A percentile compares a stretch with the other conserved stretches of the same genome.
Evolutionary conservation across 495 filamentous ascomycete genomes (phyloP).

Genomic region (Cudoniella acicularis): DNA sequence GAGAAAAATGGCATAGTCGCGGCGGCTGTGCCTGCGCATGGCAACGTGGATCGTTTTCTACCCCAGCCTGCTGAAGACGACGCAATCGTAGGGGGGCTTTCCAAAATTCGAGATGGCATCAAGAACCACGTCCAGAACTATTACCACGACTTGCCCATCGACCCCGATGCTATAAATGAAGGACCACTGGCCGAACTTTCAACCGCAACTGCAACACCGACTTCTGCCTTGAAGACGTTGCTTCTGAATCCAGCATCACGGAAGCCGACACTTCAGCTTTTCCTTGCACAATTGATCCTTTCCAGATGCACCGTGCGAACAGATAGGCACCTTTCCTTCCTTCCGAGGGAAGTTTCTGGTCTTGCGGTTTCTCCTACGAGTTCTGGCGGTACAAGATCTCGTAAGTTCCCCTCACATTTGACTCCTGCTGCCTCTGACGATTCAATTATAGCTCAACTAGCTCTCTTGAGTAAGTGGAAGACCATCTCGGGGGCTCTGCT

Average conservation of each 20-base stretch:
- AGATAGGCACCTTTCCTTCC: constrained; percentile 20
- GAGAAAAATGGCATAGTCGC: constrained; percentile 23
- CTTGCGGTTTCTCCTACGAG: background rate
- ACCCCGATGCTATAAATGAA: constrained; percentile 17
- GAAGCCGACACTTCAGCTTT: constrained; percentile 25
- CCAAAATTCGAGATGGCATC: constrained; percentile 30
- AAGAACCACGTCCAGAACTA: constrained; percentile 41
- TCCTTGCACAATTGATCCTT: constrained; percentile 30
- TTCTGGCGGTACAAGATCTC: background rate
- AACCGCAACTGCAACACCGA: constrained; percentile 14
- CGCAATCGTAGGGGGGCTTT: constrained; percentile 29
- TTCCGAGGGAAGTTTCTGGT: constrained; percentile 27
- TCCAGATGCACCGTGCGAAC: constrained; percentile 19
- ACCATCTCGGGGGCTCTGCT: constrained; percentile 30
- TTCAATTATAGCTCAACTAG: constrained; percentile 15
- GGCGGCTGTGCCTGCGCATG: constrained; percentile 23
- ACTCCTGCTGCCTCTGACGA: constrained; percentile 13
- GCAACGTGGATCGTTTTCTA: constrained; percentile 5
- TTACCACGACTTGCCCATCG: constrained; percentile 25
- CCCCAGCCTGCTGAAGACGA: constrained; percentile 27
- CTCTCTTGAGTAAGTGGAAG: constrained; percentile 31
- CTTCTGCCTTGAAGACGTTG: constrained; percentile 6
- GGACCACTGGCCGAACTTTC: constrained; percentile 20
- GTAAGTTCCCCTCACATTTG: constrained; percentile 16
- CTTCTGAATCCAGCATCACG: constrained; percentile 27